These are phyloP conservation scores for Mycena olivaceomarginata DNA, from an alignment of 768 basidiomycete species.

Conservation along the genomic window DNA sequence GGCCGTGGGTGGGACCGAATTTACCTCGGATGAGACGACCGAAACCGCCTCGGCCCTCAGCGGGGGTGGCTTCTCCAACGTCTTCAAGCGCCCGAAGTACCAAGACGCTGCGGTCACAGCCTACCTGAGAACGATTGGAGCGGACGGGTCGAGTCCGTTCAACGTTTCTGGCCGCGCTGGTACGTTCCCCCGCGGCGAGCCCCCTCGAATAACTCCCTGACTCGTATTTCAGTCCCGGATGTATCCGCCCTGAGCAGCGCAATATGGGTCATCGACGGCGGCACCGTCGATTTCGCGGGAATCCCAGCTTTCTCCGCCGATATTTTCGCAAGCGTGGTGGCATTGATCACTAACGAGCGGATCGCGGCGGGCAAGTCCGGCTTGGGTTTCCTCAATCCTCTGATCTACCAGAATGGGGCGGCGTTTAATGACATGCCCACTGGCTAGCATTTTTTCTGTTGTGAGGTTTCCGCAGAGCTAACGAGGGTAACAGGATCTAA, in stretches of 20 bases:
- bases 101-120: neutral
- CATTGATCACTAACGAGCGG: constrained; percentile 10
- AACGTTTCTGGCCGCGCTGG: constrained; percentile 16
- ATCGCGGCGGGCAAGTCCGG: constrained; percentile 4
- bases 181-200: neutral
- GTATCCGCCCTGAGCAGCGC: neutral
- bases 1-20: constrained; percentile 22
- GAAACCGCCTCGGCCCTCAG: neutral
- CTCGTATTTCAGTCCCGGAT: neutral
- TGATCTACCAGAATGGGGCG: neutral
- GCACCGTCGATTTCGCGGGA: neutral
- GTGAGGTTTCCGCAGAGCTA: neutral
- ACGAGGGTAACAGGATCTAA: neutral
- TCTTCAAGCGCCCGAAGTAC: constrained; percentile 9
- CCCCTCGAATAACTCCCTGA: neutral
- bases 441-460: neutral
- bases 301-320: neutral
- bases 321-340: constrained; percentile 20
- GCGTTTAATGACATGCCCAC: constrained; percentile 2
- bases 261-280: neutral
- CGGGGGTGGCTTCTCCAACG: constrained; percentile 3
- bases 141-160: neutral
- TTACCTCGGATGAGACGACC: neutral
- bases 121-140: neutral
- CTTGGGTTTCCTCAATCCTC: no score